A percentile compares a stretch with the other conserved stretches of the same genome.
Evolutionary conservation across 345 rosid genomes (phyloP).

Genomic region (Eucalyptus victrix): DNA sequence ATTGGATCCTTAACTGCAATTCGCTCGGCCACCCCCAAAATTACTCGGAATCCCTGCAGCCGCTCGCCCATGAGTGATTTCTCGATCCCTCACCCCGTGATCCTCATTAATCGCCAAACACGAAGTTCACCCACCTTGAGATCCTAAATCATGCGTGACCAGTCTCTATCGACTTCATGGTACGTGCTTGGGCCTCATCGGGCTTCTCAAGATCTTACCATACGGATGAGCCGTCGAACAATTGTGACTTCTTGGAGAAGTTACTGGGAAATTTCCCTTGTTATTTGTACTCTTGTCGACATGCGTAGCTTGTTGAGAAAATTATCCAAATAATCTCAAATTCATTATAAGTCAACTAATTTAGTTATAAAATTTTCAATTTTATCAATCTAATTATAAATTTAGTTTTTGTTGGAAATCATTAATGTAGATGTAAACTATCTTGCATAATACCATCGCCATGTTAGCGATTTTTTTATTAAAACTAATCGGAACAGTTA

Average conservation of each 20-base stretch:
- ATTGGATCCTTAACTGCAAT: neutral
- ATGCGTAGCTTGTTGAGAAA: neutral
- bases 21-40: neutral
- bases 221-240: neutral
- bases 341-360: rapidly evolving
- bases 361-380: rapidly evolving
- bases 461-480: no score
- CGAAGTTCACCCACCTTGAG: neutral
- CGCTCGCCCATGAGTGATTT: neutral
- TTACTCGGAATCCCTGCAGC: neutral
- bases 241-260: neutral
- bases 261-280: neutral
- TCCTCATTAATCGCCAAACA: neutral
- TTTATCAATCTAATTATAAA: neutral
- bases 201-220: neutral
- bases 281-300: neutral
- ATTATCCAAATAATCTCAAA: neutral
- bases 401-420: no score
- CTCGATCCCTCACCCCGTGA: neutral
- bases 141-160: neutral
- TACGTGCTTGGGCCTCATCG: neutral
- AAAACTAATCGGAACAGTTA: no score
- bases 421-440: no score
- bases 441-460: no score
- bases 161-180: neutral